These are phyloP conservation scores for Cutaneotrichosporon curvatum DNA, from an alignment of 1,284 basidiomycete species.

Conservation along the genomic window DNA sequence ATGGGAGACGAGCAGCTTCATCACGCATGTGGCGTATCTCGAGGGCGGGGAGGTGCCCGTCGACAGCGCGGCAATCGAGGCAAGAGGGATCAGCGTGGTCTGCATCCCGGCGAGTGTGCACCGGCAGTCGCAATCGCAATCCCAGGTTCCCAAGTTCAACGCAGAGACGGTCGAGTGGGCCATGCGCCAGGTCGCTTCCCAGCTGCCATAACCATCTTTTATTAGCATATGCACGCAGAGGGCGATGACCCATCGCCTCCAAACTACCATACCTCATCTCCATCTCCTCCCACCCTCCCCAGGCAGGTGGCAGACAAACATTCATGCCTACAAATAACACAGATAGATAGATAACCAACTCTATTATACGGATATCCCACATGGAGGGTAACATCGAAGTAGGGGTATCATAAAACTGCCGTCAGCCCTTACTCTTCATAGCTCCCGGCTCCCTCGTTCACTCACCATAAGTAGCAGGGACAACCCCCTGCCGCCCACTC, in stretches of 20 bases:
- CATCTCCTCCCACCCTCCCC: too few relatives aligned
- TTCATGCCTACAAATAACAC: too few relatives aligned
- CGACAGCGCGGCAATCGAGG: constrained; percentile 57
- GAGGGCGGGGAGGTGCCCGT: constrained; percentile 58
- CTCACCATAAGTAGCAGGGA: constrained; percentile 68
- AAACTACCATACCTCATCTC: too few relatives aligned
- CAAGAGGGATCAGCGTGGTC: constrained; percentile 32
- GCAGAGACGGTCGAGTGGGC: constrained; percentile 39
- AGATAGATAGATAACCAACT: too few relatives aligned
- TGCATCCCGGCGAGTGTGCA: constrained; percentile 26
- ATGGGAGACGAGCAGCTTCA: constrained; percentile 37
- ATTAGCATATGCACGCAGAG: too few relatives aligned
- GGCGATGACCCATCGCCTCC: too few relatives aligned
- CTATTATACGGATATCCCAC: too few relatives aligned
- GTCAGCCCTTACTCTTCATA: too few relatives aligned
- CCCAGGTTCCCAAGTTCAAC: constrained; percentile 31
- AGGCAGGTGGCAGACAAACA: too few relatives aligned
- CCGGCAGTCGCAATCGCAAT: constrained; percentile 10
- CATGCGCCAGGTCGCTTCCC: constrained; percentile 28
- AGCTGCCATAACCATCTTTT: too few relatives aligned
- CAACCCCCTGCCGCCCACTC: constrained; percentile 73
- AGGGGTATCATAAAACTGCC: too few relatives aligned
- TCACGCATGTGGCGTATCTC: constrained; percentile 78
- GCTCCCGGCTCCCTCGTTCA: constrained; percentile 2
- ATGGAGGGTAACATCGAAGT: too few relatives aligned